Evolutionary conservation across 805 yeast genomes (phyloP), one percentile per base, ranked within the genome.

Genomic region (Myxozyma monticola): DNA sequence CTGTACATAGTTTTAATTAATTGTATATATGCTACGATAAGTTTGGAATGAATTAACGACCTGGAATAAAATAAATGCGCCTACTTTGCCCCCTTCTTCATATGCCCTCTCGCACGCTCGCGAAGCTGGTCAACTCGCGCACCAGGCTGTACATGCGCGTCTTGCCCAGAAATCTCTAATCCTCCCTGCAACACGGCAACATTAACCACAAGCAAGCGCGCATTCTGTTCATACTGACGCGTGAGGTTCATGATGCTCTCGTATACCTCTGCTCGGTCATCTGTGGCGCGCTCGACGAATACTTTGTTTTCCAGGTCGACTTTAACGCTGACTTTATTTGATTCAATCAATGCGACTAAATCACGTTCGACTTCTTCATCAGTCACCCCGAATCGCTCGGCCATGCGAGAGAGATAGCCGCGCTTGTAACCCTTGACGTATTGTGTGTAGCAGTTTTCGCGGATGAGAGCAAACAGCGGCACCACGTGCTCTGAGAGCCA

Each of bases 381-480:
- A n/a, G 33, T 18, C 17, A 41, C 51, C 4, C 57, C 59, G 31
- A 54, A 54, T 17, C 57, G 34, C 14, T 38, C n/a, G 7, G 59
- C 56, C 54, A 54, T 43, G 14, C 41, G 38, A 6, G 44, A 36
- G 15, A 54, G 25, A 22, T 30, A 52, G 25, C 57, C 59, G 7
- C 52, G 47, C 31, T 54, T 39, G 33, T 52, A 54, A 5, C 54
- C 57, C 24, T 30, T 22, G 30, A 54, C 53, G 35, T 52, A 54
- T 35, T 54, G 59, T n/a, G 30, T 45, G 34, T 52, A 51, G 48
- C 57, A 52, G 29, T 53, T 54, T 29, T 54, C 54, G 7, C 59
- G 29, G 21, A 54, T 54, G 31, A 25, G 34, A 8, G 22, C 39
- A 38, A 44, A 54, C 20, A 54, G 37, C 21, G 25, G 17, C 15